Base-by-base conservation (phyloP, 2,329 filamentous ascomycete genomes). In the Talaromyces marneffei region DNA sequence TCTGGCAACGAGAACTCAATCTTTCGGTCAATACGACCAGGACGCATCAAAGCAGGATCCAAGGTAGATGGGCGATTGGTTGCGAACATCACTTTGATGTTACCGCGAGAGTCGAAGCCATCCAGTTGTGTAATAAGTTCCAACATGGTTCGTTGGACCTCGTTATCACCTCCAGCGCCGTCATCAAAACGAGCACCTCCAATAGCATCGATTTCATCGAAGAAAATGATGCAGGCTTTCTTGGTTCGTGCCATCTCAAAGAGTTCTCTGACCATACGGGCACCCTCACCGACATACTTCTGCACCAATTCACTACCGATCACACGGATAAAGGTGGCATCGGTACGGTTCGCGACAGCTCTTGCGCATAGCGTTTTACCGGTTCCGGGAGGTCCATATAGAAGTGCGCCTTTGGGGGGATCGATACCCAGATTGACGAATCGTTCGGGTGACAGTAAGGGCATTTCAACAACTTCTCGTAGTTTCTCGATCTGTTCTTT, bases 401-500 rank as follows among this genome's bases (percentile, higher is more conserved):
- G 87, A 60, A 99, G 83, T 20, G 94, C 95, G 69, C 94, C 94
- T 83, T 99, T 99, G 52, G 94, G 94, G 37, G 94, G 94, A 74
- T 99, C 94, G 76, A 99, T 99, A 75, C 94, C 94, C n/a, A 99
- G 88, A 77, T 91, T 96, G 73, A 97, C 94, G 73, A 99, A 99
- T 63, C 94, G 88, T 80, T 99, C 94, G 29, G 94, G 94, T 39
- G 93, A 97, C 65, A 99, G 82, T 59, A 99, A 82, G 10, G 94
- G 94, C 91, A 97, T 97, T 79, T 99, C 94, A 61, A 99, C 94
- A 59, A 99, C 94, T 79, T 99, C 94, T 75, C 94, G 86, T 68
- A 99, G 85, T 84, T 99, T 99, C 83, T 99, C 94, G 42, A 99
- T 96, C 79, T 99, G 94, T 78, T 99, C 94, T 79, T 99, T 99